A percentile compares a stretch with the other conserved stretches of the same genome.
Conservation (phyloP, 2,329 filamentous ascomycete species). For the Colletotrichum orbiculare region DNA sequence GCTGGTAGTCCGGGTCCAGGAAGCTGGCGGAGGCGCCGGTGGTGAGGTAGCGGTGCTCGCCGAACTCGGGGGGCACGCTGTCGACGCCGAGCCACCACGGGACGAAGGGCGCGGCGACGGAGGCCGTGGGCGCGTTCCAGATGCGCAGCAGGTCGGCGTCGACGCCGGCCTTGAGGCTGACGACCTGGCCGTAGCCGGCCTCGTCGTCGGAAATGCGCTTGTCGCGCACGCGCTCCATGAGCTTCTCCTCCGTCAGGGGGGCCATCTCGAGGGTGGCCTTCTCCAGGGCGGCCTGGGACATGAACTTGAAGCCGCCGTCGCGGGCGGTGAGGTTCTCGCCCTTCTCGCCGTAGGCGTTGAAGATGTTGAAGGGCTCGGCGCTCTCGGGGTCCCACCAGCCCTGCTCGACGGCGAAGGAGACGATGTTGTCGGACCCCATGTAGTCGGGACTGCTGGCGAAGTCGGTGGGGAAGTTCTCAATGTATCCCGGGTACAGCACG, state of each 20-base stretch:
- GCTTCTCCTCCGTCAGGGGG: conserved; percentile 60
- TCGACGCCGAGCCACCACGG: conserved; percentile 44
- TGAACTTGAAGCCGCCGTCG: conserved; percentile 45
- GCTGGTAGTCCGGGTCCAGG: conserved; percentile 41
- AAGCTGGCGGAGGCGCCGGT: conserved; percentile 42
- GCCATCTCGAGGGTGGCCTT: conserved; percentile 50
- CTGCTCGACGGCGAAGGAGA: conserved; percentile 42
- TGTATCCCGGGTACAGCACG: conserved; percentile 44
- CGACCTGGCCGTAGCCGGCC: conserved; percentile 44
- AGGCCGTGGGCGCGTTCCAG: conserved; percentile 43
- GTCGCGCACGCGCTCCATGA: conserved; percentile 51
- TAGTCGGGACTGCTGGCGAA: conserved; percentile 39
- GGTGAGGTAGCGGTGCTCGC: conserved; percentile 43
- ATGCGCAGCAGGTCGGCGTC: conserved; percentile 41
- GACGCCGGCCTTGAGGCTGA: conserved; percentile 38
- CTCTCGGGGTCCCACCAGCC: conserved; percentile 42
- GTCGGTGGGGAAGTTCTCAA: conserved; percentile 42
- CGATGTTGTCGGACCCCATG: conserved; percentile 43
- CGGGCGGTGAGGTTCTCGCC: conserved; percentile 39
- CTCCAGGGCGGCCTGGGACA: conserved; percentile 43
- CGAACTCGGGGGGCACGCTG: conserved; percentile 41
- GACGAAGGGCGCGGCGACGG: conserved; percentile 42
- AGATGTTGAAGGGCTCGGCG: conserved; percentile 43
- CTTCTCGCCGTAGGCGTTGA: conserved; percentile 41
- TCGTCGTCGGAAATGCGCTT: conserved; percentile 43